Base-by-base conservation (phyloP, 148 eudicot genomes). In the Rhododendron ovatum region DNA sequence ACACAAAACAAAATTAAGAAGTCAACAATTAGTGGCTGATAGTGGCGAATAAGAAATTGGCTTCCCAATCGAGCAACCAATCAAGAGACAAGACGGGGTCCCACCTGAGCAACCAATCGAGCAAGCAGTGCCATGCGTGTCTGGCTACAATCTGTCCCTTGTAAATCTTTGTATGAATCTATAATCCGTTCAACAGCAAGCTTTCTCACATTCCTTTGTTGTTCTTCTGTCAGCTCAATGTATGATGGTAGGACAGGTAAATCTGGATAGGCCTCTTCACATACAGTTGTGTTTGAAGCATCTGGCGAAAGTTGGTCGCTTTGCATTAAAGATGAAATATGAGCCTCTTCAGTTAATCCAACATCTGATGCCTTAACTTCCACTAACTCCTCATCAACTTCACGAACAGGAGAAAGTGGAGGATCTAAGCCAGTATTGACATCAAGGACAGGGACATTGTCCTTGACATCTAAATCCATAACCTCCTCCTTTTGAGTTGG, bases 21-120 rank as follows among this genome's bases (percentile, higher is more conserved):
- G 61, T 48, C 57, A 71, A 69, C 39, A 28, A 30, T 48, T 47
- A 78, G 59, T 59, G 61, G 28, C 71, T 75, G 51, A 39, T 24
- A 84, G 81, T 76, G 59, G 51, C 39, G 37, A 76, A 53, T 76
- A 84, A 84, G 86, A 73, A 89, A 82, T 63, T 35, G 53, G 84
- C 75, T 39, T 82, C 39, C 81, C 39, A 73, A 81, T 37, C 9
- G 80, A 57, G 48, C 65, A 86, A 86, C 69, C 82, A 90, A 87
- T 78, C 82, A 86, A 86, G 75, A 82, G 86, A 83, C 43, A 88
- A 87, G 50, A 77, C 50, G 77, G 87, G 80, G 87, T 73, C 92
- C 89, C 90, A 95, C 99, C 98, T 96, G 96, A 87, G 95, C 94
- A 87, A 93, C 95, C 93, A 97, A 88, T 74, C 98, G 94, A 88